These are phyloP conservation scores for Actinomortierella wolfii DNA, from an alignment of 371 early-diverging fungal species.

Conservation along the genomic window DNA sequence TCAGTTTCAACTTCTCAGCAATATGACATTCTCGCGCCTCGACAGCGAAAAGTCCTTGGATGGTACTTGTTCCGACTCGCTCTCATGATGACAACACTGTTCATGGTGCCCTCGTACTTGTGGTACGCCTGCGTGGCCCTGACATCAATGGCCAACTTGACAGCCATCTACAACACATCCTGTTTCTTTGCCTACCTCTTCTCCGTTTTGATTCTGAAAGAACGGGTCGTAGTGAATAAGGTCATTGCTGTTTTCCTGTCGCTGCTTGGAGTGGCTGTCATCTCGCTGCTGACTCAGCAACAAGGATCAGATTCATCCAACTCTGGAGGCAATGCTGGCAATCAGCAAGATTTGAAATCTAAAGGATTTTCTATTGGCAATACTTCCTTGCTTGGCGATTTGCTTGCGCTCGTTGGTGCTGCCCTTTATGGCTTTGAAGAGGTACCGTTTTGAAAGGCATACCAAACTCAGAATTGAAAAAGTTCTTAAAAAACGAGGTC, in stretches of 20 bases:
- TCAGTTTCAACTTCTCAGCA: slow-evolving; percentile 8
- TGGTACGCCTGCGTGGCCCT: slow-evolving; percentile 81
- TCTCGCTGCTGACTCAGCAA: slow-evolving; percentile 54
- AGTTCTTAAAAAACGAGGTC: too few relatives aligned
- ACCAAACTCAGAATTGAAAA: neutral
- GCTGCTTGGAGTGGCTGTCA: slow-evolving; percentile 70
- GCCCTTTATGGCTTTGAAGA: slow-evolving; percentile 59
- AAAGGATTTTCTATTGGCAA: too few relatives aligned
- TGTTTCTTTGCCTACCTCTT: slow-evolving; percentile 85
- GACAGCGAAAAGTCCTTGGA: slow-evolving; percentile 17
- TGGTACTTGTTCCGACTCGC: slow-evolving; percentile 46
- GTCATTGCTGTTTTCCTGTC: slow-evolving; percentile 68
- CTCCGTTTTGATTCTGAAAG: slow-evolving; percentile 69
- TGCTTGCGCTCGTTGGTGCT: slow-evolving; percentile 59
- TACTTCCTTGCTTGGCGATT: slow-evolving; percentile 48
- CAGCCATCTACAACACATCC: slow-evolving; percentile 82
- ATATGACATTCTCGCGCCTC: slow-evolving; percentile 2
- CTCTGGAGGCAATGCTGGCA: slow-evolving; percentile 18
- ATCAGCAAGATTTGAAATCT: slow-evolving; percentile 7
- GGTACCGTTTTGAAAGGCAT: slow-evolving; percentile 7
- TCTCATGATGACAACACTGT: slow-evolving; percentile 54
- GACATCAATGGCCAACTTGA: slow-evolving; percentile 77
- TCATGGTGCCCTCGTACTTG: slow-evolving; percentile 75
- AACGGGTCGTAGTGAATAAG: slow-evolving; percentile 61
- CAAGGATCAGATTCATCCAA: neutral